Conservation (phyloP, 2,329 filamentous ascomycete species). For the Macrophomina pseudophaseolina region DNA sequence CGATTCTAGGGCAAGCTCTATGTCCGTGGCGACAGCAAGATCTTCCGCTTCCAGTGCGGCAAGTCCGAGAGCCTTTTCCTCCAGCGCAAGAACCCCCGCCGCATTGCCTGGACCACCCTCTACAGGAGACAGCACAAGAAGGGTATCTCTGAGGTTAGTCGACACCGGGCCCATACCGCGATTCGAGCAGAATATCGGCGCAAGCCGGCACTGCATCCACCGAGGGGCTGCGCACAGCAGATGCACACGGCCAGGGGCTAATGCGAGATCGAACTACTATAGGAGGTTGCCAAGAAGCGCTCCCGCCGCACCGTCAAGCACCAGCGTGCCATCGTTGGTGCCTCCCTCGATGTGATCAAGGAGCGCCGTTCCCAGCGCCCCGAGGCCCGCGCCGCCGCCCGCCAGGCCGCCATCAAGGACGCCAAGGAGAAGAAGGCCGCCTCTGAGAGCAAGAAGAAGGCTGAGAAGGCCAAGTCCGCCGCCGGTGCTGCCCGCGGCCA, state of each 20-base stretch:
- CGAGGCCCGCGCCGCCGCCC: conserved; percentile 91
- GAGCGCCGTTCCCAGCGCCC: conserved; percentile 94
- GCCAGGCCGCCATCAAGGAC: conserved; percentile 89
- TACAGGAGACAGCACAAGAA: conserved; percentile 99
- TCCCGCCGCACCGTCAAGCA: conserved; percentile 97
- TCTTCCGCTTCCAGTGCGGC: conserved; percentile 99
- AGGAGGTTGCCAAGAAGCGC: conserved; percentile 99
- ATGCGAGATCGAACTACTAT: conserved; percentile 39
- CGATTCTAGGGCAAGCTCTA: conserved; percentile 91
- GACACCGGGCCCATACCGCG: conserved; percentile 6
- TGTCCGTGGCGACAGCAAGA: conserved; percentile 99
- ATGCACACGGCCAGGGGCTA: conserved; percentile 17
- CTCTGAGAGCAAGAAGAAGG: conserved; percentile 91
- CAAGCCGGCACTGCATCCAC: background rate
- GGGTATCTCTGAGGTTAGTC: conserved; percentile 98
- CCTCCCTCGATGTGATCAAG: conserved; percentile 99
- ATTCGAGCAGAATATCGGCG: background rate
- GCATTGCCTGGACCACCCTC: conserved; percentile 97
- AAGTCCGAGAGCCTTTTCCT: conserved; percentile 99
- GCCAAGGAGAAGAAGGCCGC: conserved; percentile 98
- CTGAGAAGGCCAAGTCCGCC: conserved; percentile 96
- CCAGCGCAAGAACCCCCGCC: conserved; percentile 99
- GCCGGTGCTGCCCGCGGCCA: conserved; percentile 76
- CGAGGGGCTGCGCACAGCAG: background rate
- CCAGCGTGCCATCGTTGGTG: conserved; percentile 98